phyloP scores from a whole-genome alignment of 345 rosid genomes.

The Hibiscus syriacus region DNA sequence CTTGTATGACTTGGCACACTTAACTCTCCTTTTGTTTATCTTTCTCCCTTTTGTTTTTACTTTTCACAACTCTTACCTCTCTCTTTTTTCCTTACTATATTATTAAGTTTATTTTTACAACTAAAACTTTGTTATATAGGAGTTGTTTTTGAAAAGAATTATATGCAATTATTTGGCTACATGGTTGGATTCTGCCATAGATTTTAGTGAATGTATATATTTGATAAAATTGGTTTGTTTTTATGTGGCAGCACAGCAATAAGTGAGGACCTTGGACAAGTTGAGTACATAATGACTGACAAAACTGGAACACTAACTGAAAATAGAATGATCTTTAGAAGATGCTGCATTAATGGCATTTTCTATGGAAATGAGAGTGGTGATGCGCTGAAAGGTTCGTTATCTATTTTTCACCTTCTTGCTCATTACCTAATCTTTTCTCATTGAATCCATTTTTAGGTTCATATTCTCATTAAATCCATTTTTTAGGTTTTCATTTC shows the following conservation, averaged over 20 bases:
- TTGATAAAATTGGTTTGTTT: conserved; percentile 17
- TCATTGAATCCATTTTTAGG: too few relatives aligned
- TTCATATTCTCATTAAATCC: too few relatives aligned
- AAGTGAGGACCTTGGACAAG: conserved; percentile 99
- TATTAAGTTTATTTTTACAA: not conserved
- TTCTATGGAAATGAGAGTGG: conserved; percentile 87
- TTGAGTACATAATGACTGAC: conserved; percentile 96
- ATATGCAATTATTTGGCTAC: not conserved
- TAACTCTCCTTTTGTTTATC: not conserved
- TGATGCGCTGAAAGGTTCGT: conserved; percentile 85
- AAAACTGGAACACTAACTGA: conserved; percentile 98
- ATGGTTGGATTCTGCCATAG: not conserved
- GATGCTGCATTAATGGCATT: conserved; percentile 80
- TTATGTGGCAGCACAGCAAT: conserved; percentile 96
- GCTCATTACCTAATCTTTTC: too few relatives aligned
- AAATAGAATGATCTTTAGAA: conserved; percentile 90
- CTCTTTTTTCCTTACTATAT: not conserved
- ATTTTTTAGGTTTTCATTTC: too few relatives aligned
- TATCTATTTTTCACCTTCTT: too few relatives aligned
- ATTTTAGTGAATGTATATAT: not conserved
- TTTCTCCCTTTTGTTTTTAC: not conserved
- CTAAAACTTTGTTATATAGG: not conserved
- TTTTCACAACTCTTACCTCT: not conserved
- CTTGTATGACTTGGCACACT: not conserved
- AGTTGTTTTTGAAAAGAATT: not conserved